Base-by-base conservation (phyloP, 2,329 filamentous ascomycete genomes). In the Phoma sp. region DNA sequence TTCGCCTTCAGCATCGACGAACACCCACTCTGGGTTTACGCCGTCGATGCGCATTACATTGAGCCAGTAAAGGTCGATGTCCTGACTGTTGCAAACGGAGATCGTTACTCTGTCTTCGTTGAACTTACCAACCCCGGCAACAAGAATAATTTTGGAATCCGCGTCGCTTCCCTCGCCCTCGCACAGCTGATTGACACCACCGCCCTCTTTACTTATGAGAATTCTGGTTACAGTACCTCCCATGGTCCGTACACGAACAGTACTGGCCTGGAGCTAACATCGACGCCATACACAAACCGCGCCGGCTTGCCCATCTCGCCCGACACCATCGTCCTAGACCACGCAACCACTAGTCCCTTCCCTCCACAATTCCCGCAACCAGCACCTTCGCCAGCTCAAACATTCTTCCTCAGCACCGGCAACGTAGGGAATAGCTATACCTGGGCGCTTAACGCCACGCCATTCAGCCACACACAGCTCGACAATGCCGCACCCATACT, bases 111-210 rank as follows among this genome's bases (percentile, higher is more conserved):
- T 0, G 73, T 85, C 1, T 64, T 85, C 40, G 61, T 84, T 56
- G 69, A 78, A 53, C 72, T 84, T 4, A 69, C 79, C 34, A 76
- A 78, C 33, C 65, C 63, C 1, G 60, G 76, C 0, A 81, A 81
- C 1, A 72, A 81, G 52, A 39, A 51, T 20, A 25, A 42, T 7
- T 87, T 84, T 66, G 80, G 79, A 6, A 80, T 87, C 26, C 83
- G 86, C 2, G 74, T 83, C 33, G 79, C 81, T 21, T 79, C 81
- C 14, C 72, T 74, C 12, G 76, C 74, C 25, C 68, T 77, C 2
- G 78, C 81, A 10, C 86, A 88, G 64, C 77, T 87, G 47, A 76
- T 88, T 25, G 77, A 78, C 12, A 84, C 81, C 1, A 77, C 79
- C 15, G 84, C 81, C 2, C 23, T 49, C 23, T 42, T 49, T 1